phyloP scores from a whole-genome alignment of 1,284 basidiomycete species.

The Leccinum pachyderme region DNA sequence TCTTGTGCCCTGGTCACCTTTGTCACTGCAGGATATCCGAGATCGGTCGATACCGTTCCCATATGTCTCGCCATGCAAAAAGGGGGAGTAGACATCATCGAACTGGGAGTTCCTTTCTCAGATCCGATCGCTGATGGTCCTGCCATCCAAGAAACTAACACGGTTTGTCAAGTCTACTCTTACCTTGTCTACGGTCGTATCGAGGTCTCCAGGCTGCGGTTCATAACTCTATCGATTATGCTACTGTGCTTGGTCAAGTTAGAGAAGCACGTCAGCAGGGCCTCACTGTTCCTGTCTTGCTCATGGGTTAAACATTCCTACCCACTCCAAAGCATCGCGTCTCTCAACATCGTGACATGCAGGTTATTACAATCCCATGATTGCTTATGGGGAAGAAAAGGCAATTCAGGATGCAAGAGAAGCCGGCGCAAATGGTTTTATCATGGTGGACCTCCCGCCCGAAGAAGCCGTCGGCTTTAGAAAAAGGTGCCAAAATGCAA shows the following conservation, averaged over 20 bases:
- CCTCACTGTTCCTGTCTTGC: slow-evolving; percentile 81
- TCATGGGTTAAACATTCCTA: slow-evolving; percentile 72
- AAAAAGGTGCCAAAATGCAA: slow-evolving; percentile 77
- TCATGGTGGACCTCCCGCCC: slow-evolving; percentile 96
- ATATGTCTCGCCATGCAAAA: slow-evolving; percentile 88
- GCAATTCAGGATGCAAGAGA: slow-evolving; percentile 86
- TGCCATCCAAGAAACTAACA: slow-evolving; percentile 90
- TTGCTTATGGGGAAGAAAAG: slow-evolving; percentile 94
- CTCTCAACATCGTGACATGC: background rate
- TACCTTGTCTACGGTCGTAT: background rate
- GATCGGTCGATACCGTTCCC: slow-evolving; percentile 76
- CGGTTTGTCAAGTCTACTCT: slow-evolving; percentile 49
- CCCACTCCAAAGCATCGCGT: background rate
- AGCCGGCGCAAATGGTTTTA: slow-evolving; percentile 96
- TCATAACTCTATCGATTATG: slow-evolving; percentile 75
- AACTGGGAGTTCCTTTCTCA: slow-evolving; percentile 94
- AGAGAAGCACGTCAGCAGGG: slow-evolving; percentile 80
- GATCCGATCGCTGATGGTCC: slow-evolving; percentile 96
- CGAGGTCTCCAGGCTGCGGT: slow-evolving; percentile 68
- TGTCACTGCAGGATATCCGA: slow-evolving; percentile 90
- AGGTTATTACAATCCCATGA: slow-evolving; percentile 97
- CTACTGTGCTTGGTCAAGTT: slow-evolving; percentile 73
- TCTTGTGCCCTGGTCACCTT: slow-evolving; percentile 82
- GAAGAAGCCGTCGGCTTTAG: slow-evolving; percentile 94
- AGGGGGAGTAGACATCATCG: slow-evolving; percentile 94